These are phyloP conservation scores for Calonectria naviculata DNA, from an alignment of 2,329 filamentous ascomycete genomes.

Conservation along the genomic window DNA sequence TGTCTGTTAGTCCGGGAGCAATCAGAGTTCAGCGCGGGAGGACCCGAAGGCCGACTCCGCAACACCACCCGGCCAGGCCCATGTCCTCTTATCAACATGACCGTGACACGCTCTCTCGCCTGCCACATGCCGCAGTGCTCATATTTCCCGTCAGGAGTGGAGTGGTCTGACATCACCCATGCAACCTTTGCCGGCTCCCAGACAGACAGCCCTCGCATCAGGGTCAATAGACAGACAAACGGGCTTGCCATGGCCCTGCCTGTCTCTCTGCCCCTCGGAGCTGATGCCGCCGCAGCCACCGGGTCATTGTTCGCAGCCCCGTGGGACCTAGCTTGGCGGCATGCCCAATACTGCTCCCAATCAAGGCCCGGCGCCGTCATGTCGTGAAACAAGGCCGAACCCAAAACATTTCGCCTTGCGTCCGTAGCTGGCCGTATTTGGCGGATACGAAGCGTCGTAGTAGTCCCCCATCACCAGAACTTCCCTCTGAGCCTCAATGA, in stretches of 20 bases:
- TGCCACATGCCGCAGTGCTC: conserved; percentile 5
- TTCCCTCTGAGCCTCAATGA: not conserved
- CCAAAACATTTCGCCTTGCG: conserved; percentile 11
- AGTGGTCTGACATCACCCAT: not conserved
- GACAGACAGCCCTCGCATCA: no score
- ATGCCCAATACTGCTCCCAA: conserved; percentile 12
- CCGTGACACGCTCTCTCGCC: not conserved
- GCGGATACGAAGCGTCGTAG: conserved; percentile 16
- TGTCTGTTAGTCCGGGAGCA: not conserved
- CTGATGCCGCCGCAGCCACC: not conserved
- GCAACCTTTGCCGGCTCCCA: not conserved
- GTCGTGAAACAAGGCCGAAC: conserved; percentile 15
- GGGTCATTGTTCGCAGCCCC: not conserved
- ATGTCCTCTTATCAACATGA: not conserved
- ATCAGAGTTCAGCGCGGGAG: not conserved
- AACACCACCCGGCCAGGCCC: no score
- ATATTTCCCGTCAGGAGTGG: conserved; percentile 4
- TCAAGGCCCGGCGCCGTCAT: conserved; percentile 2
- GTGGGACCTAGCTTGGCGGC: conserved; percentile 7
- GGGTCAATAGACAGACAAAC: no score
- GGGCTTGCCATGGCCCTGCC: no score
- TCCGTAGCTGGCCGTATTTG: not conserved
- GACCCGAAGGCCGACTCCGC: not conserved
- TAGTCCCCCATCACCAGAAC: not conserved
- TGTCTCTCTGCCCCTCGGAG: not conserved